Evolutionary conservation across 2,329 filamentous ascomycete species (phyloP), one percentile per base, ranked within the genome.

Genomic region (Pezicula carpinea): DNA sequence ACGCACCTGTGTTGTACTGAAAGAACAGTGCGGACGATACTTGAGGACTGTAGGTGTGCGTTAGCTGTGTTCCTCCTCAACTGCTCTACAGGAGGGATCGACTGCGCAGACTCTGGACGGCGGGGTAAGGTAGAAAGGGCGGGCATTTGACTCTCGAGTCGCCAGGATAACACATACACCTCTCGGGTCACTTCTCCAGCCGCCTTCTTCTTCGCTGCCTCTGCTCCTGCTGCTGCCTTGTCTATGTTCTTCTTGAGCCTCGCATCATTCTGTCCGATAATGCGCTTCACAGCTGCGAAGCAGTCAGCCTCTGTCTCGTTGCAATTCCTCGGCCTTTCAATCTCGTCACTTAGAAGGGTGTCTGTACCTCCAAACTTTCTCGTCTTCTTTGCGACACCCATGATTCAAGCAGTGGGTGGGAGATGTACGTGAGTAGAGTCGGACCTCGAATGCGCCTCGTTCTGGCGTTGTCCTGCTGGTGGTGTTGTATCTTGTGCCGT

Each of bases 1-100:
- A 29, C 26, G 26, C 26, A 29, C 26, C 86, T 44, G 84, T 85
- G 71, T 96, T 96, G 74, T 89, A 85, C 63, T 87, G 79, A 69
- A 95, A 95, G 80, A 95, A 95, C 69, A 95, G 82, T 52, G 82
- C 79, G 17, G 87, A 89, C 11, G 89, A 86, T 62, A 87, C 85
- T 71, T 93, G 87, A 5, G 87, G 85, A 42, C 77, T 82, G 58
- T 50, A 41, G 7, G 35, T 36, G 44, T 47, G 49, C 46, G 29
- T 48, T 39, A 44, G 45, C 35, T 39, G 6, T 11, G 36, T 15
- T 21, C 29, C 8, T 29, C 13, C 18, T 21, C 21, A n/a, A n/a
- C n/a, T n/a, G n/a, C n/a, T n/a, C n/a, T n/a, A n/a, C n/a, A n/a
- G n/a, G n/a, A n/a, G n/a, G n/a, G n/a, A n/a, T n/a, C n/a, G n/a